Percentiles rank a stretch among this genome's conserved stretches.
phyloP scores from a whole-genome alignment of 805 yeast genomes.

The Saturnispora serradocipensis region DNA sequence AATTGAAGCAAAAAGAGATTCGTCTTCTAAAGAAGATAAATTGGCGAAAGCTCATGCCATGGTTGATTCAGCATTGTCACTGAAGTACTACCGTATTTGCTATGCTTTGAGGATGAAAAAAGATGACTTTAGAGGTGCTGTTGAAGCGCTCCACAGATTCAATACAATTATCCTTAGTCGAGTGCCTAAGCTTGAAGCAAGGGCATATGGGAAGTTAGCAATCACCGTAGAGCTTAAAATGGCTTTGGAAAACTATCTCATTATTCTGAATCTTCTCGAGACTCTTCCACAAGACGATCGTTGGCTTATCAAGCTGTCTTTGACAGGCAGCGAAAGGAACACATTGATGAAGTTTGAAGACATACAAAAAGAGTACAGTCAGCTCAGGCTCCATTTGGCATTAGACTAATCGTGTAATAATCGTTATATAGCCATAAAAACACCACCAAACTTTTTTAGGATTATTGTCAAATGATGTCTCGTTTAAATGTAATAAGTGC shows the following conservation, averaged over 20 bases:
- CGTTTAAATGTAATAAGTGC: constrained; percentile 1
- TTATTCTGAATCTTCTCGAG: constrained; percentile 31
- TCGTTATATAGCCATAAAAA: not conserved
- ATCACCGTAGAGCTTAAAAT: constrained; percentile 14
- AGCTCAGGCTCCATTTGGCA: constrained; percentile 1
- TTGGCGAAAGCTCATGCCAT: constrained; percentile 13
- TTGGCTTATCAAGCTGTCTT: constrained; percentile 29
- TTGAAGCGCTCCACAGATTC: constrained; percentile 35
- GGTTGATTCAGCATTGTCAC: constrained; percentile 24
- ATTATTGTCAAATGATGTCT: not conserved
- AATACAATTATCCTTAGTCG: constrained; percentile 21
- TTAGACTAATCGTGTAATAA: not conserved
- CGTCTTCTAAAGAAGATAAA: not conserved
- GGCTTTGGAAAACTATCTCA: constrained; percentile 30
- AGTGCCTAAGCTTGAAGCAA: not conserved
- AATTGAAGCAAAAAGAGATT: not conserved
- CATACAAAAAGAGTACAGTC: constrained; percentile 18
- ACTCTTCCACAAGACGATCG: constrained; percentile 31
- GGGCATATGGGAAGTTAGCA: constrained; percentile 1
- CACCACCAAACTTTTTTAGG: not conserved
- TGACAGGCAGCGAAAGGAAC: constrained; percentile 4
- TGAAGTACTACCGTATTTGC: constrained; percentile 40
- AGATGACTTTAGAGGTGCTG: constrained; percentile 43
- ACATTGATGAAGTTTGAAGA: constrained; percentile 14
- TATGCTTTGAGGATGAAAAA: constrained; percentile 41